A percentile compares a stretch with the other conserved stretches of the same genome.
Evolutionary conservation across 2,329 filamentous ascomycete species (phyloP).

Genomic region (Fusarium lateritium): DNA sequence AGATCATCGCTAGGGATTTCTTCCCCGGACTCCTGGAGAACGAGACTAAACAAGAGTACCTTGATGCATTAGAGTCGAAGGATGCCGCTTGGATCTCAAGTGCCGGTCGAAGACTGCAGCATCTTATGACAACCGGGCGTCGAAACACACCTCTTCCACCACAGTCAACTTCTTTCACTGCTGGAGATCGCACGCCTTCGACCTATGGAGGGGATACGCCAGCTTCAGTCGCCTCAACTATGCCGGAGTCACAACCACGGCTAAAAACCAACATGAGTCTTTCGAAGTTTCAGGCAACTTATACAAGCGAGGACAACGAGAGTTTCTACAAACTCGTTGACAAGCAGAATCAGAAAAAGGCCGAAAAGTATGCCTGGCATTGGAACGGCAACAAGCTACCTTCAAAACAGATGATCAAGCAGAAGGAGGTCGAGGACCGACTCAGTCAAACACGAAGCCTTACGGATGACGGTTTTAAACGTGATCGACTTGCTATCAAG

Average conservation of each 20-base stretch:
- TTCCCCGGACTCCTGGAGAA: slow-evolving; percentile 92
- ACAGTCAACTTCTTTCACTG: slow-evolving; percentile 42
- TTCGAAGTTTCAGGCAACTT: slow-evolving; percentile 88
- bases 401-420: slow-evolving; percentile 82
- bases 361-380: slow-evolving; percentile 90
- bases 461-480: slow-evolving; percentile 70
- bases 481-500: slow-evolving; percentile 73
- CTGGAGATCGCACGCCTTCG: slow-evolving; percentile 70
- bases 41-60: slow-evolving; percentile 90
- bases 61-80: slow-evolving; percentile 90
- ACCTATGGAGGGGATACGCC: slow-evolving; percentile 83
- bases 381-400: slow-evolving; percentile 90
- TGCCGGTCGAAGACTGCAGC: slow-evolving; percentile 78
- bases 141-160: slow-evolving; percentile 46
- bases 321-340: slow-evolving; percentile 95
- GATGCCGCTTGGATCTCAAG: slow-evolving; percentile 89
- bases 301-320: slow-evolving; percentile 98
- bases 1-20: slow-evolving; percentile 97
- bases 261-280: slow-evolving; percentile 86
- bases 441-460: slow-evolving; percentile 63
- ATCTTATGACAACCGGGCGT: slow-evolving; percentile 86
- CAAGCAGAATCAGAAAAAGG: slow-evolving; percentile 86
- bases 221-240: slow-evolving; percentile 65
- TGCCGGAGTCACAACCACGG: slow-evolving; percentile 59
- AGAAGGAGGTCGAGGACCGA: slow-evolving; percentile 72